Conservation (phyloP, 139 green algal species). For the Micromonas pusilla region DNA sequence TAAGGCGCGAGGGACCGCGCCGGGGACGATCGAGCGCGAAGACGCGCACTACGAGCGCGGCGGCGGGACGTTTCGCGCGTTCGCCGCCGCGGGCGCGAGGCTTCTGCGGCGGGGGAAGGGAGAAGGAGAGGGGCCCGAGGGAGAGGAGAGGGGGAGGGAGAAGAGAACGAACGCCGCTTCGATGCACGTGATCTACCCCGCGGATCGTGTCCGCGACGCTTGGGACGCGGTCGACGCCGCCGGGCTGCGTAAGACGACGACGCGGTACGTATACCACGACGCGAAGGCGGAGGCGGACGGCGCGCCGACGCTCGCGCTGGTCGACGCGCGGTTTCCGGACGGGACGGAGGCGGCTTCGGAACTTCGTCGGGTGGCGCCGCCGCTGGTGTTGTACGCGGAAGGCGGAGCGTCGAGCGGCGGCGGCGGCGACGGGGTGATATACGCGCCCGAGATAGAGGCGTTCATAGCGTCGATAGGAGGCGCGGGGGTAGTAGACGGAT, state of each 20-base stretch:
- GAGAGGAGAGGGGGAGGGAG: background rate
- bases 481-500: no score
- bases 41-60: background rate
- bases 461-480: no score
- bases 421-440: no score
- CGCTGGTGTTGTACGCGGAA: no score
- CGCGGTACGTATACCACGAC: slow-evolving; percentile 26
- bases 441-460: no score
- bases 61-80: background rate
- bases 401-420: no score
- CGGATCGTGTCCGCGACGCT: background rate
- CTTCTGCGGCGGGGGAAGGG: background rate
- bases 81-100: background rate
- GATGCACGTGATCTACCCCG: background rate
- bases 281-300: background rate
- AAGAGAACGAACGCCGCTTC: background rate
- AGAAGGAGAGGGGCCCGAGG: background rate
- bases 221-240: background rate
- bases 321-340: background rate
- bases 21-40: background rate
- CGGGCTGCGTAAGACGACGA: background rate
- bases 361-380: no score
- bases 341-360: no score
- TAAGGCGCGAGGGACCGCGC: background rate
- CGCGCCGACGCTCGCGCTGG: background rate